phyloP scores from a whole-genome alignment of 2,329 filamentous ascomycete species.

The Microdochium trichocladiopsis region DNA sequence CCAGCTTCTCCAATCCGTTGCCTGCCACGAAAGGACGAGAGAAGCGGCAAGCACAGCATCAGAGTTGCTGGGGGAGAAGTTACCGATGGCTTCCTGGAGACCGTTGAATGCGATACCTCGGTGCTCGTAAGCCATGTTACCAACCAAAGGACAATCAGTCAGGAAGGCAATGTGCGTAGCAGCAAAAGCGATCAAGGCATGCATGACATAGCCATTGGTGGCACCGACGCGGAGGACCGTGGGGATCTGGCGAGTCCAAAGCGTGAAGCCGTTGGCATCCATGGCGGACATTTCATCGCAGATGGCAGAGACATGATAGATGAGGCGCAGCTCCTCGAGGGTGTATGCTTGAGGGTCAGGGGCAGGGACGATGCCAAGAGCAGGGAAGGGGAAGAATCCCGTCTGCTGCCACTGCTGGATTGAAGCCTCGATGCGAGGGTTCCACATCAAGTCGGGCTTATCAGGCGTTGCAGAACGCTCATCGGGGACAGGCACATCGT shows the following conservation, averaged over 20 bases:
- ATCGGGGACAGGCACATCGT: constrained; percentile 70
- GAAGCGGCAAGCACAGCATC: constrained; percentile 91
- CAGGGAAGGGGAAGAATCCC: constrained; percentile 78
- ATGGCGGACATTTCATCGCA: constrained; percentile 74
- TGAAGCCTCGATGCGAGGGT: constrained; percentile 72
- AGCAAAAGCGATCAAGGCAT: constrained; percentile 86
- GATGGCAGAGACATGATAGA: constrained; percentile 83
- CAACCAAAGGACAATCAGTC: constrained; percentile 76
- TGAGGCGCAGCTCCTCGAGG: constrained; percentile 74
- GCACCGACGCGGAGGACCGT: constrained; percentile 83
- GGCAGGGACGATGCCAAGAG: constrained; percentile 68
- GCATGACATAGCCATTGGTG: constrained; percentile 84
- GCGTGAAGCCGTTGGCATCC: constrained; percentile 74
- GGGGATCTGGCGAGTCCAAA: constrained; percentile 90
- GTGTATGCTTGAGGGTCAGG: constrained; percentile 68
- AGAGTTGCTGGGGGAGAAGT: constrained; percentile 78
- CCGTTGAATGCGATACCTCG: constrained; percentile 80
- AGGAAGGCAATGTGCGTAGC: constrained; percentile 89
- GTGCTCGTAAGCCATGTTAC: constrained; percentile 85
- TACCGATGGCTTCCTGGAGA: constrained; percentile 77
- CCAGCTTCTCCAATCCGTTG: constrained; percentile 79
- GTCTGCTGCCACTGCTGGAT: constrained; percentile 80
- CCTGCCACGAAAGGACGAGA: constrained; percentile 90
- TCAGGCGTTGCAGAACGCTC: constrained; percentile 53
- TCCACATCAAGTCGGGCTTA: constrained; percentile 73